Base-by-base conservation (phyloP, 257 asterid species). In the Gentiana macrophylla region DNA sequence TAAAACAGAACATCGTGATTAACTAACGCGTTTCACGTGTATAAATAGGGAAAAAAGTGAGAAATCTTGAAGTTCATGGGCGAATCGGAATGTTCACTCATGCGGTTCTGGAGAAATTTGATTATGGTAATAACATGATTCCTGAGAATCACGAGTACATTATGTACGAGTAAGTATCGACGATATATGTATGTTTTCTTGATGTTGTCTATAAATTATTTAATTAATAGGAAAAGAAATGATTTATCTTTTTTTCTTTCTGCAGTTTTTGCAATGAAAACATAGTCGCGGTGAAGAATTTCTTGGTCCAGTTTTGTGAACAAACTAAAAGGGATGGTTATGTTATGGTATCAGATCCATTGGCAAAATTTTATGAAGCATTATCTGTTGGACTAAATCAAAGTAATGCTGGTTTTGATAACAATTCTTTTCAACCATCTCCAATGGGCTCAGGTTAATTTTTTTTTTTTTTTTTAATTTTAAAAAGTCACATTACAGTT, bases 31-130 rank as follows among this genome's bases (percentile, higher is more conserved):
- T 41, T 6, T 45, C 54, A 63, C 3, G 15, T 53, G 33, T 50
- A 4, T 15, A 58, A 49, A 49, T 38, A 86, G 96, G 86, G 9
- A 53, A 37, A 51, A 48, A 50, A 8, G 67, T 74, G 33, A 55
- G 64, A 52, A 84, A 72, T 72, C 82, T 88, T 67, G 83, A 75
- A 12, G 68, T 88, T 56, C 89, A 82, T 66, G 96, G 94, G 62
- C 67, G 72, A 53, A 32, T 88, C 8, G 94, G 94, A 33, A 36
- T 70, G 4, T 67, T 88, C 53, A 69, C 68, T 62, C 94, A 88
- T 52, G 96, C 79, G 5, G 57, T 79, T 60, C 64, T 82, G 35
- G 77, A 75, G 65, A 77, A 59, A 70, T 72, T 60, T 13, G 79
- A 75, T 34, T 24, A 24, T 24, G 24, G 24, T 24, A 33, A 4